phyloP scores from a whole-genome alignment of 176 grass and related monocot genomes.

The Musa troglodytarum region DNA sequence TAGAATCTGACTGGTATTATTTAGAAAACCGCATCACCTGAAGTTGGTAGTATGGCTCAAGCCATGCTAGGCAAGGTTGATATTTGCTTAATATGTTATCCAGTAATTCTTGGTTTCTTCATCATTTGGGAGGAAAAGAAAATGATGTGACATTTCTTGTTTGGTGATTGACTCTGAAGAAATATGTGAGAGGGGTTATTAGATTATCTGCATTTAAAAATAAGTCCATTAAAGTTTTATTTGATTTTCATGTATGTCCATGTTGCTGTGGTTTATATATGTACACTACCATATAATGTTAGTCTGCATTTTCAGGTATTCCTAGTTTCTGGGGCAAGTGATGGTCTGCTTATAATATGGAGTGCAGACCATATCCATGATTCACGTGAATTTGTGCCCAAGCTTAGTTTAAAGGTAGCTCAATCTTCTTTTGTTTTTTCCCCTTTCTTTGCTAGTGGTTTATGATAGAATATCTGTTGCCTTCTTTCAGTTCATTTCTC shows the following conservation, averaged over 20 bases:
- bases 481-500: constrained; percentile 3
- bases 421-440: not conserved
- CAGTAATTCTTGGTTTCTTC: not conserved
- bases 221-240: constrained; percentile 10
- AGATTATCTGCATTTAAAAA: not conserved
- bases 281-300: not conserved
- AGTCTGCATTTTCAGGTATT: constrained; percentile 53
- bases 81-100: too few species aligned
- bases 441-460: not conserved
- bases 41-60: not conserved
- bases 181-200: constrained; percentile 1
- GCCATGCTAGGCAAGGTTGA: not conserved
- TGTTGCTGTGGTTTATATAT: constrained; percentile 25
- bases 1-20: not conserved
- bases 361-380: constrained; percentile 93
- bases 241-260: constrained; percentile 14
- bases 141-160: not conserved
- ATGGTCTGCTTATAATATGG: constrained; percentile 94
- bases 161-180: not conserved
- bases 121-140: constrained; percentile 1
- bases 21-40: not conserved
- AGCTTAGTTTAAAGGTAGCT: constrained; percentile 87
- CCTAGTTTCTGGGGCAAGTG: constrained; percentile 93
- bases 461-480: not conserved
- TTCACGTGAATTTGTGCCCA: constrained; percentile 87